Evolutionary conservation across 129 eudicot genomes (phyloP), one percentile per base, ranked within the genome.

Genomic region (Saposhnikovia divaricata): DNA sequence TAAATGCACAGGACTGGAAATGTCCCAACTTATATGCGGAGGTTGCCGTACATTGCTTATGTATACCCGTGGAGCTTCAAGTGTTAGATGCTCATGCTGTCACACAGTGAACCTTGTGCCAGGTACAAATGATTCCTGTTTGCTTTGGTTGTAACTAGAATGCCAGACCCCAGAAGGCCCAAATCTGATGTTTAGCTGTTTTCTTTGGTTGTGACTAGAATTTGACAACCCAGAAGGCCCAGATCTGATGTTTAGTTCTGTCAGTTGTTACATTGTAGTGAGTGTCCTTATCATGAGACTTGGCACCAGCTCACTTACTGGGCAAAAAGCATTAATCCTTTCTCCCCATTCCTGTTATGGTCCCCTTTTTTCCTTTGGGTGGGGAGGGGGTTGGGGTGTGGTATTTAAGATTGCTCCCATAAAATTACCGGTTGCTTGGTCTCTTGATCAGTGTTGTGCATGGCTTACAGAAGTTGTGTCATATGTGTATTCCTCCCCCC

Each of bases 31-130:
- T 51, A 89, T 93, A 45, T 93, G 98, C 79, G 96, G 98, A 78
- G 89, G 96, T 63, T 93, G 98, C 68, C 93, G 90, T 45, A 90
- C 93, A 39, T 83, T 90, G 80, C 87, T 93, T 31, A 90, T 90
- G 96, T 90, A 93, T 70, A 80, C 98, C 18, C 90, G 92, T 40
- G 98, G 98, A 18, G 98, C 98, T 38, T 80, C 93, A 46, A 93
- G 96, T 82, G 98, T 93, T 53, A 93, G 98, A 85, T 93, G 98
- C 83, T 87, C 96, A 42, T 93, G 98, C 57, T 93, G 96, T 82
- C 90, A 89, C 70, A 90, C 92, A 0, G 92, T 90, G 68, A 90
- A 87, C 81, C 92, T 90, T 84, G 87, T 86, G 51, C 96, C 93
- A 85, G 96, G 97, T 92, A 88, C 72, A 69, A 73, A 65, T 28